Evolutionary conservation across 2,329 filamentous ascomycete genomes (phyloP), one percentile per base, ranked within the genome.

Genomic region (Fusarium buharicum): DNA sequence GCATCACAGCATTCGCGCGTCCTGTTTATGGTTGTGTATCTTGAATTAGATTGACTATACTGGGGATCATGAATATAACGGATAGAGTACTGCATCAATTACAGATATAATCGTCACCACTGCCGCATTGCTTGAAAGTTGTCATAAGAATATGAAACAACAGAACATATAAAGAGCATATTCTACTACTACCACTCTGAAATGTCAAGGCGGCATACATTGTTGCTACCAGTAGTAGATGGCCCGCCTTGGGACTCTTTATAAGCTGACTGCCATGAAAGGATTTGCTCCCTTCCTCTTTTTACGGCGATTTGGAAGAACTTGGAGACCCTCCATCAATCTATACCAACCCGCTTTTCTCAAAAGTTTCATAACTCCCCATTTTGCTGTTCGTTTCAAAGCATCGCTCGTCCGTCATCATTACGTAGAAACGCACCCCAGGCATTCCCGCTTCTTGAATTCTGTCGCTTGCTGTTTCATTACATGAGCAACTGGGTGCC

Each of bases 311-410:
- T 45, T 33, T 39, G n/a, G 12, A 9, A 18, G 28, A 22, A 18
- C 4, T 36, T 18, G 2, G 11, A 22, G 12, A 34, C 22, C 20
- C 10, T 38, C 33, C 16, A 20, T 31, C n/a, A 27, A n/a, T 44
- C 18, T 55, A 38, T 30, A 22, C 8, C 14, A 33, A 20, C 18
- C 38, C 28, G 18, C 46, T 54, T 43, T 10, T 48, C 38, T 59
- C 28, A 14, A 34, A 14, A 11, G 18, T 14, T 17, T 60, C 41
- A 14, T 55, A 30, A 34, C 36, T 8, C 11, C 17, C 8, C 9
- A 20, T n/a, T 18, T 12, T 8, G 36, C 9, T 16, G 13, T 18
- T 31, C 43, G 9, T 31, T 31, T 37, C 27, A 14, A 24, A 6
- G 18, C n/a, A 18, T 45, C 14, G 17, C 24, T 27, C 43, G 28